phyloP scores from a whole-genome alignment of 441 rosid genomes.

The Dalechampia spathulata region DNA sequence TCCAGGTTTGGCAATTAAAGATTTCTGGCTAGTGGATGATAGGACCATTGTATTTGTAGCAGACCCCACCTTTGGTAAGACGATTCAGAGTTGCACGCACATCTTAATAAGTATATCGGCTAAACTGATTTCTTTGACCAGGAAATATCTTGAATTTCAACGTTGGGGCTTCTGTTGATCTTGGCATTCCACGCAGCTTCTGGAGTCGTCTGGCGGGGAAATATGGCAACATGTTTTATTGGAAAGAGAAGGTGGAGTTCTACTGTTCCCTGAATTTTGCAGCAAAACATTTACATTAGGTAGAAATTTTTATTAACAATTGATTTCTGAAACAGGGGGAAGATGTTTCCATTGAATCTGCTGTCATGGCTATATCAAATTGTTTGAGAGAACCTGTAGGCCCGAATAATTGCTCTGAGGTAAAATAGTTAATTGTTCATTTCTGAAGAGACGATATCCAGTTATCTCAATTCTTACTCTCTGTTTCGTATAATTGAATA shows the following conservation, averaged over 20 bases:
- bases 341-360: conserved; percentile 81
- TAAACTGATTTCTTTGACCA: conserved; percentile 17
- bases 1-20: conserved; percentile 75
- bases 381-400: conserved; percentile 87
- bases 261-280: not conserved
- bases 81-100: not conserved
- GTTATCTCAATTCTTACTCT: no score
- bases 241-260: conserved; percentile 47
- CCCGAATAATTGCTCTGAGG: conserved; percentile 63
- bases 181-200: conserved; percentile 65
- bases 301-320: conserved; percentile 3
- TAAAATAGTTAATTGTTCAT: conserved; percentile 43
- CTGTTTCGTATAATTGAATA: no score
- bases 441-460: no score
- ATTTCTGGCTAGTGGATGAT: conserved; percentile 87
- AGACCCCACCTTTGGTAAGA: conserved; percentile 84
- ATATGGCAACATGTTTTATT: conserved; percentile 78
- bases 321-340: conserved; percentile 45
- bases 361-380: conserved; percentile 77
- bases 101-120: conserved; percentile 3
- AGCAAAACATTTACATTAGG: not conserved
- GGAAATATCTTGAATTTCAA: conserved; percentile 55
- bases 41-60: conserved; percentile 84
- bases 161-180: conserved; percentile 68
- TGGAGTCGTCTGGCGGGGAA: conserved; percentile 88